Base-by-base conservation (phyloP, 768 basidiomycete genomes). In the Scleroderma bovista region DNA sequence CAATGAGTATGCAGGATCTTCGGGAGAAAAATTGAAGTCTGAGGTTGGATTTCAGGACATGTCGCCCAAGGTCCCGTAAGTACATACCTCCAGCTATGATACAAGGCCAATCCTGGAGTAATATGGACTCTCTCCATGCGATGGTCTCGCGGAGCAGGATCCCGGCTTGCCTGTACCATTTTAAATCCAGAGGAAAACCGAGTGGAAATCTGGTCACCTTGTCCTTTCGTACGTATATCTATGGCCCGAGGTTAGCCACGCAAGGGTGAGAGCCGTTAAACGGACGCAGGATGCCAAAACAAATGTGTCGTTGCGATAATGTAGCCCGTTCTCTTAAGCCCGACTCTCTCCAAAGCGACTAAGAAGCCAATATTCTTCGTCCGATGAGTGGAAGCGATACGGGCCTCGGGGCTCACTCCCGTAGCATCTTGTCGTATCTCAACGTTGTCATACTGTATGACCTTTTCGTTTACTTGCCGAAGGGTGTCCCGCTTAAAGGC, bases 21-120 rank as follows among this genome's bases (percentile, higher is more conserved):
- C 76, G 0, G 95, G 95, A 13, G 81, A 67, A 47, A 90, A 89
- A 65, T 97, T 98, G 70, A 96, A 93, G 66, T 98, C 94, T 94
- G 47, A 7, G 32, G 38, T 9, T 33, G 33, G 15, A 54, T 6
- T 36, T 51, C 40, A 43, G 51, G 33, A 39, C 16, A 37, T n/a
- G 36, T 52, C 12, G 22, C 17, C 32, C 23, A 10, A 23, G 46
- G n/a, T 19, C 15, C 7, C 8, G 26, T 17, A 41, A 6, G n/a
- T 16, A 22, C 43, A 59, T 62, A 90, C 94, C 93, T 63, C 94
- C 94, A 0, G 87, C 81, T 34, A 96, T 71, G 49, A 94, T 71
- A 50, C 84, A 84, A 0, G 93, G 87, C 92, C 92, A 95, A 40
- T 73, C 52, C 1, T 65, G 60, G 37, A 69, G 64, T 13, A 63